Percentiles rank a stretch among this genome's conserved stretches.
These are phyloP conservation scores for Pestalotiopsis sp. DNA, from an alignment of 2,329 filamentous ascomycete genomes.

Conservation along the genomic window DNA sequence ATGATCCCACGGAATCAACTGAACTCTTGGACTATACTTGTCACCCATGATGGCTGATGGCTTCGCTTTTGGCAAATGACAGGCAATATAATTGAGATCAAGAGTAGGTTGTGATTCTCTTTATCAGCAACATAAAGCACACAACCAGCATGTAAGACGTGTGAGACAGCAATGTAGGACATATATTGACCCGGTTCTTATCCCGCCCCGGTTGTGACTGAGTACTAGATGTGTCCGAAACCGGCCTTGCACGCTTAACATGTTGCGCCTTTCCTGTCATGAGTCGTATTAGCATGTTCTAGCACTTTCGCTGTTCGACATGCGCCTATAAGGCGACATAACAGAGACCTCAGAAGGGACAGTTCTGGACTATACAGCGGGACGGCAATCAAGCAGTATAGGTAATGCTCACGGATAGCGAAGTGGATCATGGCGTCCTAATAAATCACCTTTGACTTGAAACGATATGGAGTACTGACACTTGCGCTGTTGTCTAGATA, in stretches of 20 bases:
- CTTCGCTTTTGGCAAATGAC: not conserved
- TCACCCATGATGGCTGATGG: not conserved
- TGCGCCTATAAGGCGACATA: not conserved
- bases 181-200: not conserved
- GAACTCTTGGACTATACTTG: not conserved
- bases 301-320: not conserved
- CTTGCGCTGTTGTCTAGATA: not conserved
- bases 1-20: constrained; percentile 48
- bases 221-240: not conserved
- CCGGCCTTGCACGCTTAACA: not conserved
- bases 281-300: not conserved
- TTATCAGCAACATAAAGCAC: not conserved
- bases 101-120: not conserved
- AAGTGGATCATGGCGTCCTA: no score
- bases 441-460: no score
- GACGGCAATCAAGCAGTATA: not conserved
- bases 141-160: not conserved
- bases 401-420: no score
- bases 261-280: not conserved
- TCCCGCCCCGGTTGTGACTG: not conserved
- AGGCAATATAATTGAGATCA: not conserved
- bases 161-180: not conserved
- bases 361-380: no score
- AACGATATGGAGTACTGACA: no score
- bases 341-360: no score